Conservation (phyloP, 345 rosid species). For the Sonneratia caseolaris region DNA sequence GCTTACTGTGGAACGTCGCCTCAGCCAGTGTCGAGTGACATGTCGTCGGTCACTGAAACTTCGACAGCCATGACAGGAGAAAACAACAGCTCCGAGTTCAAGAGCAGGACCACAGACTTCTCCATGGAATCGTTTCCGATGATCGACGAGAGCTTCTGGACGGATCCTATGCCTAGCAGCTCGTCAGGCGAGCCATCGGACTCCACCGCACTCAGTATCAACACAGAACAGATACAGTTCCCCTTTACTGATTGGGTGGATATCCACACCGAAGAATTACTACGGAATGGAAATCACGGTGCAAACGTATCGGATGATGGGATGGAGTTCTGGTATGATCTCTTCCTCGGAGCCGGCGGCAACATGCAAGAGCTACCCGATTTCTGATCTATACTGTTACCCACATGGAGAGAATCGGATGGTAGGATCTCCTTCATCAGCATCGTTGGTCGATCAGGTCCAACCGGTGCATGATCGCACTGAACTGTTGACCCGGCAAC, state of each 20-base stretch:
- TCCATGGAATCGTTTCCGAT: conserved; percentile 26
- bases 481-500: too few species aligned
- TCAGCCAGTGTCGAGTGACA: conserved; percentile 39
- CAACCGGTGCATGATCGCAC: too few species aligned
- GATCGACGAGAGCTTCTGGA: conserved; percentile 65
- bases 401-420: not conserved
- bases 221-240: too few species aligned
- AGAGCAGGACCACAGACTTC: conserved; percentile 12
- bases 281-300: not conserved
- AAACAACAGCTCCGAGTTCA: conserved; percentile 9
- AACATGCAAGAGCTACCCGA: not conserved
- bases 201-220: not conserved
- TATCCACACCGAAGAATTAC: not conserved
- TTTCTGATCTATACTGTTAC: not conserved
- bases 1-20: conserved; percentile 16
- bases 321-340: conserved; percentile 2
- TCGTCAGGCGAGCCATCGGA: not conserved
- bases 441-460: not conserved
- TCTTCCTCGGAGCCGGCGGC: not conserved
- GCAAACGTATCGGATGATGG: not conserved
- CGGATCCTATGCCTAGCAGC: conserved; percentile 15
- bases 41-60: conserved; percentile 27
- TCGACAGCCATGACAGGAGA: conserved; percentile 13
- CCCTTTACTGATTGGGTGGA: not conserved
- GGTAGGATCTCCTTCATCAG: not conserved